A percentile compares a stretch with the other conserved stretches of the same genome.
phyloP scores from a whole-genome alignment of 2,329 filamentous ascomycete genomes.

The Emmonsiellopsis sp. region DNA sequence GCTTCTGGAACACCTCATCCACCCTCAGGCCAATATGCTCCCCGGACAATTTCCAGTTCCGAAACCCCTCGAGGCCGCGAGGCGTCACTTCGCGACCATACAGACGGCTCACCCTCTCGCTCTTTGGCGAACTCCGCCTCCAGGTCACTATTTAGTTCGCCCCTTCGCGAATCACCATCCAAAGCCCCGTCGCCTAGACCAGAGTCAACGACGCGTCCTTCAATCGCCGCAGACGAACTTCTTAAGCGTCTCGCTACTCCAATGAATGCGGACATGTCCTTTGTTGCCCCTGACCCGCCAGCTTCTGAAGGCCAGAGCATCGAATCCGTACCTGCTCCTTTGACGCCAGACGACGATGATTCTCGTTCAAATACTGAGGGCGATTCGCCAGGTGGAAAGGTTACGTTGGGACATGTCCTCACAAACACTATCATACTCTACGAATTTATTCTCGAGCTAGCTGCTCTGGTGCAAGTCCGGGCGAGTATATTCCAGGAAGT shows the following conservation, averaged over 20 bases:
- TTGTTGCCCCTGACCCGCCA: neutral
- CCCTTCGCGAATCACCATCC: slow-evolving; percentile 16
- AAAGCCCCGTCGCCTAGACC: slow-evolving; percentile 6
- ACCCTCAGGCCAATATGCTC: slow-evolving; percentile 1
- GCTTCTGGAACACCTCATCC: neutral
- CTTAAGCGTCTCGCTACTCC: slow-evolving; percentile 26
- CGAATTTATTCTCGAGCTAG: slow-evolving; percentile 68
- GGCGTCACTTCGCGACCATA: slow-evolving; percentile 9
- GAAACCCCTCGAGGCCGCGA: slow-evolving; percentile 19
- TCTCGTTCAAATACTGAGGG: slow-evolving; percentile 7
- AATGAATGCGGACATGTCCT: slow-evolving; percentile 14
- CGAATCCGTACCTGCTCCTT: neutral
- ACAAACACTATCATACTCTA: slow-evolving; percentile 74
- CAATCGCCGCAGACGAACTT: slow-evolving; percentile 20
- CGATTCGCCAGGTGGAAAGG: slow-evolving; percentile 30
- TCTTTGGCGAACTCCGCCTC: slow-evolving; percentile 12
- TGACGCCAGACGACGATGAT: slow-evolving; percentile 2
- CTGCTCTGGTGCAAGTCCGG: slow-evolving; percentile 63
- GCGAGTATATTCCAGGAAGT: slow-evolving; percentile 70
- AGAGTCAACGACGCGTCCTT: slow-evolving; percentile 8
- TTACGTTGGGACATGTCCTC: slow-evolving; percentile 66
- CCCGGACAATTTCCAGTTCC: neutral
- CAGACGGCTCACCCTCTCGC: slow-evolving; percentile 7
- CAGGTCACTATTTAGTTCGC: slow-evolving; percentile 11
- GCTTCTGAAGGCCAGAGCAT: neutral